Conservation (phyloP, 352 stramenopile genomes). For the Pythium folliculosum region DNA sequence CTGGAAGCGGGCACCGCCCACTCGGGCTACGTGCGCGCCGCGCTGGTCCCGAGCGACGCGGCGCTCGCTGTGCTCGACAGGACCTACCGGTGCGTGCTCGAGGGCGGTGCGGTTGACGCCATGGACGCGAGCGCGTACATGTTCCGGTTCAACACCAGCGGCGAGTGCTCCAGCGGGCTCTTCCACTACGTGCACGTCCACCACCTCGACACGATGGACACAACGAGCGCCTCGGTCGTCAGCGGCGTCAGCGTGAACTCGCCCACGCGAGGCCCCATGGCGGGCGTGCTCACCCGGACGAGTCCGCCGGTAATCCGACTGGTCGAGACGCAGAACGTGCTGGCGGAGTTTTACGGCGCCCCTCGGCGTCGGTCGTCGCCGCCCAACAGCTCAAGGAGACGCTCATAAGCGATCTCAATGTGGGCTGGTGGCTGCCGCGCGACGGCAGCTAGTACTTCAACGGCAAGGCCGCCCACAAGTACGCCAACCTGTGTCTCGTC, state of each 20-base stretch:
- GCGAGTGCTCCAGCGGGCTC: slow-evolving; percentile 50
- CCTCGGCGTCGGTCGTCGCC: slow-evolving; percentile 29
- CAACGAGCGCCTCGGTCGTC: slow-evolving; percentile 28
- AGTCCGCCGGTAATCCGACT: too few species aligned
- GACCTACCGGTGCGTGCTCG: too few species aligned
- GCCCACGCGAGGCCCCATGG: slow-evolving; percentile 52
- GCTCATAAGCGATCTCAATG: slow-evolving; percentile 45
- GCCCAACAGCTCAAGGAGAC: slow-evolving; percentile 46
- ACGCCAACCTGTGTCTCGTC: slow-evolving; percentile 62
- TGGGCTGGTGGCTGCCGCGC: slow-evolving; percentile 44
- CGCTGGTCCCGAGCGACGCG: too few species aligned
- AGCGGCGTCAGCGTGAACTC: slow-evolving; percentile 46
- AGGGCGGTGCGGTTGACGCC: too few species aligned
- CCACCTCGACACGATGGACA: slow-evolving; percentile 49
- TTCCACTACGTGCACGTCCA: slow-evolving; percentile 61
- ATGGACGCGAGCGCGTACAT: slow-evolving; percentile 26
- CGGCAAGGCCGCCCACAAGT: slow-evolving; percentile 61
- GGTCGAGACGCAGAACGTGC: slow-evolving; percentile 37
- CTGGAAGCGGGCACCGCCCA: too few species aligned
- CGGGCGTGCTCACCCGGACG: slow-evolving; percentile 37
- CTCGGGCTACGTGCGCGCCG: too few species aligned
- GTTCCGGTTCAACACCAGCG: slow-evolving; percentile 62
- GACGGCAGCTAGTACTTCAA: slow-evolving; percentile 72
- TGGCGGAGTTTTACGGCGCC: slow-evolving; percentile 52
- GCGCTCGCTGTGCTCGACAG: too few species aligned